Evolutionary conservation across 768 basidiomycete species (phyloP).

Genomic region (Leucosporidium yakuticum): DNA sequence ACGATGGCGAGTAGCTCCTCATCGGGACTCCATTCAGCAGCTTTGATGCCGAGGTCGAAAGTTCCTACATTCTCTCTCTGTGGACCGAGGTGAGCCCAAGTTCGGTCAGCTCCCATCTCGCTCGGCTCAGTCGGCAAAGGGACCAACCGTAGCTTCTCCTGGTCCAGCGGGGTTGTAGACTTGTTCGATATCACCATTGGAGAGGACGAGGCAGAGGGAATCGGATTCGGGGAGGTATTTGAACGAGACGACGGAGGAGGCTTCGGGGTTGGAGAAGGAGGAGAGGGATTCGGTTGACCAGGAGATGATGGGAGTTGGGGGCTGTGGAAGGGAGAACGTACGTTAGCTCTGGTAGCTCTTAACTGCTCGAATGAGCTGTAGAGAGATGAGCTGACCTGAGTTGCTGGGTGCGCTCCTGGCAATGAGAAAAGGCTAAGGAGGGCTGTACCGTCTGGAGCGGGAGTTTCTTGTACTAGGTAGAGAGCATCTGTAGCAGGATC

Average conservation of each 20-base stretch:
- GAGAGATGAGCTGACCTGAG: too few species aligned
- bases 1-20: constrained; percentile 75
- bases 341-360: background rate
- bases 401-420: too few species aligned
- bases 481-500: constrained; percentile 14
- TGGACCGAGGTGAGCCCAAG: background rate
- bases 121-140: constrained; percentile 40
- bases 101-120: background rate
- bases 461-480: background rate
- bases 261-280: background rate
- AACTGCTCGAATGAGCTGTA: too few species aligned
- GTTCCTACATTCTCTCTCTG: constrained; percentile 78
- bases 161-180: constrained; percentile 47
- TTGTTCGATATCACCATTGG: constrained; percentile 75
- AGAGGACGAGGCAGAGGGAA: constrained; percentile 60
- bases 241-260: constrained; percentile 52
- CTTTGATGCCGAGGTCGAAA: constrained; percentile 73
- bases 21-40: constrained; percentile 87
- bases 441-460: background rate
- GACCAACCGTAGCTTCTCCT: constrained; percentile 42
- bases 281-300: background rate
- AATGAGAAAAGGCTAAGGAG: background rate
- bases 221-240: constrained; percentile 67
- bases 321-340: background rate
- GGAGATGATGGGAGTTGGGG: background rate